Percentiles rank a stretch among this genome's conserved stretches.
Conservation (phyloP, 2,329 filamentous ascomycete species). For the Madurella mycetomatis region DNA sequence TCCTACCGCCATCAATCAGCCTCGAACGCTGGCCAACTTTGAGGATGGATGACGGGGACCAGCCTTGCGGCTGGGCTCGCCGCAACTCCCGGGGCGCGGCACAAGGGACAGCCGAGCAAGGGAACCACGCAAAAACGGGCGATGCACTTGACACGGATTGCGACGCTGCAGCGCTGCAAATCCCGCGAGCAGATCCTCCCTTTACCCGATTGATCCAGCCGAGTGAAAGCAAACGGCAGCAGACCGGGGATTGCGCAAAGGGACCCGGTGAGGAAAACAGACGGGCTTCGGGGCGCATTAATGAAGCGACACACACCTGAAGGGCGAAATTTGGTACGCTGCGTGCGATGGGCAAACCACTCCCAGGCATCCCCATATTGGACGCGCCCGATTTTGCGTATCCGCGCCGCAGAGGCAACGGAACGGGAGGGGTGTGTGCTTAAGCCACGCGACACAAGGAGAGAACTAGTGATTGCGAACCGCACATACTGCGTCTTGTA, state of each 20-base stretch:
- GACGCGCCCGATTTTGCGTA: not conserved
- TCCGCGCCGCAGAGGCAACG: not conserved
- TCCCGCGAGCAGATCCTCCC: not conserved
- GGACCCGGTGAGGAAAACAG: not conserved
- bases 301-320: too few species aligned
- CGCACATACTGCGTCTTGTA: not conserved
- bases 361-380: not conserved
- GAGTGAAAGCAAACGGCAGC: not conserved
- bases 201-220: not conserved
- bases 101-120: not conserved
- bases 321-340: not conserved
- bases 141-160: not conserved
- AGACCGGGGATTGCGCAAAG: not conserved
- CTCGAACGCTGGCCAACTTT: not conserved
- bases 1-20: not conserved
- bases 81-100: not conserved
- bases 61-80: too few species aligned
- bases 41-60: too few species aligned
- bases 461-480: not conserved
- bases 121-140: not conserved
- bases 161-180: not conserved
- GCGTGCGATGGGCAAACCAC: not conserved
- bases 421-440: slow-evolving; percentile 2
- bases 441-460: not conserved
- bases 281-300: not conserved